A percentile compares a stretch with the other conserved stretches of the same genome.
phyloP scores from a whole-genome alignment of 2,329 filamentous ascomycete species.

The Leptographium radiaticola region DNA sequence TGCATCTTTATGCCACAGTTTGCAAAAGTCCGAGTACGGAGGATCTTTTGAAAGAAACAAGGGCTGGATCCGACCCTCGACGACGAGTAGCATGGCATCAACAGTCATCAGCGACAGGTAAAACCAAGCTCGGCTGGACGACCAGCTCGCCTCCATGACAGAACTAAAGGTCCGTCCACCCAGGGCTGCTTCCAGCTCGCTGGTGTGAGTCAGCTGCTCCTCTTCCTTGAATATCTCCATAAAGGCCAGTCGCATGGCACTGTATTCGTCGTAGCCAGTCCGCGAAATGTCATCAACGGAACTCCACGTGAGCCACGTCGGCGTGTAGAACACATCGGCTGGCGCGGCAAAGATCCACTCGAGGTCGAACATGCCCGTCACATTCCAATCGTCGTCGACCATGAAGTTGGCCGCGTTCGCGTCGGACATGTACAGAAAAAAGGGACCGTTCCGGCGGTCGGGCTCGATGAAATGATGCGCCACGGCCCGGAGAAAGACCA shows the following conservation, averaged over 20 bases:
- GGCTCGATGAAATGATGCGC: background rate
- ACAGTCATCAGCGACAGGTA: background rate
- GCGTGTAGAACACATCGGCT: conserved; percentile 15
- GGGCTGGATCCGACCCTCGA: background rate
- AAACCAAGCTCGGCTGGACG: background rate
- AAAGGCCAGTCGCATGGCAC: conserved; percentile 7
- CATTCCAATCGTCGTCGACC: conserved; percentile 19
- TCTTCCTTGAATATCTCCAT: conserved; percentile 4
- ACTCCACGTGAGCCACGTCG: conserved; percentile 17
- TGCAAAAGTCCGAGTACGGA: background rate
- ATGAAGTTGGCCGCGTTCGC: conserved; percentile 18
- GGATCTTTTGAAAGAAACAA: background rate
- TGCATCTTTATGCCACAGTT: background rate
- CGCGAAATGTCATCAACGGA: conserved; percentile 6
- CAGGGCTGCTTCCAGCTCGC: background rate
- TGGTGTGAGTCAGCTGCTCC: background rate
- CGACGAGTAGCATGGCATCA: background rate
- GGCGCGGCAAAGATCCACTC: conserved; percentile 19
- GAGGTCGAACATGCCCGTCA: conserved; percentile 18
- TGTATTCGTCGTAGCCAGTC: conserved; percentile 3
- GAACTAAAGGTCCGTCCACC: background rate
- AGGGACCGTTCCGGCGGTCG: conserved; percentile 12
- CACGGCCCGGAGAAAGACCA: background rate
- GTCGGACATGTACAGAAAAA: conserved; percentile 16
- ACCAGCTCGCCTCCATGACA: background rate